Conservation (phyloP, 2,329 filamentous ascomycete genomes). For the Scytalidium sp. region DNA sequence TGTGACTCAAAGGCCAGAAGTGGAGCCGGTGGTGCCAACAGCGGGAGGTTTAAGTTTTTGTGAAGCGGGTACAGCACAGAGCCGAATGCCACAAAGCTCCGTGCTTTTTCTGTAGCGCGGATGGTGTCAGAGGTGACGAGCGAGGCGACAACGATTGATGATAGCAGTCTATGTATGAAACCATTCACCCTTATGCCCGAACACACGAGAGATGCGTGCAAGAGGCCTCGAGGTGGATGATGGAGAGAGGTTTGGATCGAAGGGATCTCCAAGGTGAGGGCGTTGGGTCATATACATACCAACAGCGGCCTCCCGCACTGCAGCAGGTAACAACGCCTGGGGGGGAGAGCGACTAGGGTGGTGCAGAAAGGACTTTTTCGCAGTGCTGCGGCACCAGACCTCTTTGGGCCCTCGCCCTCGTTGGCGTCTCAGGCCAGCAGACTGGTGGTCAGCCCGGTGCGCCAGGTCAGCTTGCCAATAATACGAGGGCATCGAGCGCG, state of each 20-base stretch:
- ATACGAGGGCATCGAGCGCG: not conserved
- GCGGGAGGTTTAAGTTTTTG: slow-evolving; percentile 10
- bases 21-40: slow-evolving; percentile 20
- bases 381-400: not conserved
- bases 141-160: slow-evolving; percentile 5
- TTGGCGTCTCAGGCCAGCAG: not conserved
- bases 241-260: not conserved
- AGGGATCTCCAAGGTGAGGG: not conserved
- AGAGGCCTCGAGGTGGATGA: not conserved
- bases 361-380: not conserved
- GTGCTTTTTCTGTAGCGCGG: slow-evolving; percentile 11
- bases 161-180: slow-evolving; percentile 9
- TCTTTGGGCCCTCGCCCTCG: not conserved
- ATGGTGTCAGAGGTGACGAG: slow-evolving; percentile 15
- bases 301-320: not conserved
- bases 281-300: not conserved
- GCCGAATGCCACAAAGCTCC: slow-evolving; percentile 9
- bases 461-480: not conserved
- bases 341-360: not conserved
- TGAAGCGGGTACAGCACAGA: slow-evolving; percentile 14
- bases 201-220: not conserved
- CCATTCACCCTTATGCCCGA: slow-evolving; percentile 3
- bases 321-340: not conserved
- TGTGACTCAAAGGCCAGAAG: slow-evolving; percentile 24
- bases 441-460: not conserved